phyloP scores from a whole-genome alignment of 768 basidiomycete genomes.

The Gymnopilus dilepis region DNA sequence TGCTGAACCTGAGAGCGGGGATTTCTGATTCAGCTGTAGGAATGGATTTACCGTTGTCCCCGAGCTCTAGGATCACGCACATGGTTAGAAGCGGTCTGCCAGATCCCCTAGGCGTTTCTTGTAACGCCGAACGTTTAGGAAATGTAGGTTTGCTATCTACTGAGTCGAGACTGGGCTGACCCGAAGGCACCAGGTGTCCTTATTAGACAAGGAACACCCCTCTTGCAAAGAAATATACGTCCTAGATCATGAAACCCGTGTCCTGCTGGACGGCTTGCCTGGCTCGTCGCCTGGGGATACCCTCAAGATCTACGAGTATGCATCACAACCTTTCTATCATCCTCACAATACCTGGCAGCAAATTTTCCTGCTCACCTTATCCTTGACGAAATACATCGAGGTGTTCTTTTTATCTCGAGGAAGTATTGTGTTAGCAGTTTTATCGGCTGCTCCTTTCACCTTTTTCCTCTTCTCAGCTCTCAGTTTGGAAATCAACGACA shows the following conservation, averaged over 20 bases:
- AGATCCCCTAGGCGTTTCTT: not conserved
- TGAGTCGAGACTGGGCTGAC: too few relatives aligned
- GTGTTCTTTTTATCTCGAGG: not conserved
- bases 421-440: not conserved
- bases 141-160: not conserved
- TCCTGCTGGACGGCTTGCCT: conserved; percentile 23
- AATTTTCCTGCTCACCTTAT: not conserved
- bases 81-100: conserved; percentile 3
- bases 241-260: conserved; percentile 26
- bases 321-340: not conserved
- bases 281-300: not conserved
- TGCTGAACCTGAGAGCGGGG: conserved; percentile 29
- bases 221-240: conserved; percentile 31
- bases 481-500: conserved; percentile 18
- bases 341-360: not conserved
- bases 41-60: conserved; percentile 24
- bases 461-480: conserved; percentile 8
- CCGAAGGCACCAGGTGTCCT: not conserved
- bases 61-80: conserved; percentile 5
- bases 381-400: not conserved
- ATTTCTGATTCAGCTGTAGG: conserved; percentile 31
- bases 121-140: not conserved
- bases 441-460: conserved; percentile 1
- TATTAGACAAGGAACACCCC: not conserved
- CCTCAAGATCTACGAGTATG: conserved; percentile 21